A percentile compares a stretch with the other conserved stretches of the same genome.
Conservation (phyloP, 169 alveolate species). For the Plasmodium gallinaceum region DNA sequence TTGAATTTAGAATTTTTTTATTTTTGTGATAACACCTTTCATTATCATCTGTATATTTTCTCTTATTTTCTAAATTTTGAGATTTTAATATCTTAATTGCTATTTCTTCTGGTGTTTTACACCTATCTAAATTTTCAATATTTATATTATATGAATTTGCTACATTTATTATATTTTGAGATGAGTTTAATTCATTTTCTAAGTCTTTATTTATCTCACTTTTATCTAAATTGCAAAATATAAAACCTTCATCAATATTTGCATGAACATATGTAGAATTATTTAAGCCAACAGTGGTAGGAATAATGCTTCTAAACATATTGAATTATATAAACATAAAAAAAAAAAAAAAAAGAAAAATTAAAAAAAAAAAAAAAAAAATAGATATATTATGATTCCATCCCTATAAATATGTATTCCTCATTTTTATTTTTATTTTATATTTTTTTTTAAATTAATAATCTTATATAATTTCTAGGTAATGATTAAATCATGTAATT, state of each 20-base stretch:
- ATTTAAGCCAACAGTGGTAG: conserved; percentile 67
- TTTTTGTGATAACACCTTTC: conserved; percentile 15
- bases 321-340: not conserved
- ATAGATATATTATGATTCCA: not conserved
- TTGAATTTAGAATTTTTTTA: conserved; percentile 16
- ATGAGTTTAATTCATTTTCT: not conserved
- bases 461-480: no score
- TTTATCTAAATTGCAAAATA: not conserved
- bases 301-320: conserved; percentile 72
- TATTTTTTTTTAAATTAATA: no score
- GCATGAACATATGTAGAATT: conserved; percentile 71
- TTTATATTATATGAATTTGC: conserved; percentile 33
- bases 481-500: not conserved
- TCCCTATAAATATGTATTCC: no score
- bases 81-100: conserved; percentile 62
- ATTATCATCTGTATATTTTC: conserved; percentile 65
- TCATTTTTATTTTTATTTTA: no score
- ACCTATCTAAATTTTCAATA: conserved; percentile 19
- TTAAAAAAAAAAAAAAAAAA: not conserved
- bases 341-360: conserved; percentile 1
- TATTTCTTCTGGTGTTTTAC: conserved; percentile 69
- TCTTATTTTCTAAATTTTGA: conserved; percentile 58
- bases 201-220: not conserved
- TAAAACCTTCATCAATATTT: conserved; percentile 60
- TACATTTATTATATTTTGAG: conserved; percentile 6